phyloP scores from a whole-genome alignment of 345 rosid species.

The Cardiospermum halicacabum region DNA sequence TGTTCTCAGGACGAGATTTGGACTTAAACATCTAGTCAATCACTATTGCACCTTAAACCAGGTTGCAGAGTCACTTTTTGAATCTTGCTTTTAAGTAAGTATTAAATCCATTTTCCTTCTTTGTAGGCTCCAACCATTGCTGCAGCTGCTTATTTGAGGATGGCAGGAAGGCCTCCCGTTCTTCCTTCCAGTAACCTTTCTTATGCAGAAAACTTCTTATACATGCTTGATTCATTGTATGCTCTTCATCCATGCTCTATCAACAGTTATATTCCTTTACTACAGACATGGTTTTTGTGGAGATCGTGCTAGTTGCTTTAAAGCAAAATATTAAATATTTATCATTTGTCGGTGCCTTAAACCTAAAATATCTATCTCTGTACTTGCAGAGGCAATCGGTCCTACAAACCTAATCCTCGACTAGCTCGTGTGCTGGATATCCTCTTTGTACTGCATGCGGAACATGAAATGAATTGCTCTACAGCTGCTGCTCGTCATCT shows the following conservation, averaged over 20 bases:
- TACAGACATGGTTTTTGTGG: background rate
- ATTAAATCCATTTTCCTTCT: conserved; percentile 3
- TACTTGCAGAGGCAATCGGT: conserved; percentile 67
- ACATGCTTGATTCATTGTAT: conserved; percentile 94
- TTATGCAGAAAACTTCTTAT: conserved; percentile 89
- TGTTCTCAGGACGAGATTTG: background rate
- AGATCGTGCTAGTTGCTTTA: background rate
- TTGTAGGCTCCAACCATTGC: conserved; percentile 88
- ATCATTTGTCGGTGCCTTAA: background rate
- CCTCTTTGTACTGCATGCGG: conserved; percentile 92
- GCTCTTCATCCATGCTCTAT: conserved; percentile 16
- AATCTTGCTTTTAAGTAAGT: background rate
- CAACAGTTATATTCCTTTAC: conserved; percentile 2
- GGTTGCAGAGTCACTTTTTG: background rate
- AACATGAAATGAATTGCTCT: conserved; percentile 98
- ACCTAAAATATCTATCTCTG: background rate
- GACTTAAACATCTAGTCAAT: background rate
- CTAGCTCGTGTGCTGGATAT: conserved; percentile 86
- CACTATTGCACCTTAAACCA: background rate
- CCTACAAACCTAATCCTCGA: conserved; percentile 88
- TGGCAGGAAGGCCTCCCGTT: conserved; percentile 98
- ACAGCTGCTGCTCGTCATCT: conserved; percentile 97
- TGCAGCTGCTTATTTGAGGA: conserved; percentile 89
- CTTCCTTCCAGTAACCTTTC: conserved; percentile 88
- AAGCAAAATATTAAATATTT: background rate